Conservation (phyloP, 352 stramenopile genomes). For the Phytophthora multivora region DNA sequence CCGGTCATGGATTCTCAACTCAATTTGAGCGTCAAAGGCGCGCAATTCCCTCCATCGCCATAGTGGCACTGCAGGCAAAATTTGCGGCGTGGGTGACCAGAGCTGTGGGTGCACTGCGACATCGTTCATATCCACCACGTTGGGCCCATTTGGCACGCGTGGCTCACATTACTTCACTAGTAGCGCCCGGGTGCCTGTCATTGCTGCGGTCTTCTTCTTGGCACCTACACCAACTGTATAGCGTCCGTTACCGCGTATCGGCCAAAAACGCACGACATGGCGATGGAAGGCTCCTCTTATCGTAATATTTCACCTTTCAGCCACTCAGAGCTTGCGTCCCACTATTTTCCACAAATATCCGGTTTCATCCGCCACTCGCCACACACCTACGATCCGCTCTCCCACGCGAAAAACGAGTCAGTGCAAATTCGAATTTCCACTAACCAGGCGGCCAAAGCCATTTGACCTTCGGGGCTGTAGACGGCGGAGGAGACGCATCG, state of each 20-base stretch:
- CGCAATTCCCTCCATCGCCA: not conserved
- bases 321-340: not conserved
- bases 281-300: not conserved
- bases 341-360: constrained; percentile 3
- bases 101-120: not conserved
- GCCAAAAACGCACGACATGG: not conserved
- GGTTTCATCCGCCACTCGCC: not conserved
- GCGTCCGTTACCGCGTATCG: constrained; percentile 5
- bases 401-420: constrained; percentile 34
- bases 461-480: constrained; percentile 14
- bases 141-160: constrained; percentile 2
- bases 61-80: not conserved
- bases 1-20: not conserved
- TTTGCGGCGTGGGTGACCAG: not conserved
- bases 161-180: constrained; percentile 2
- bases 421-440: constrained; percentile 25
- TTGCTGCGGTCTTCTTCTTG: not conserved
- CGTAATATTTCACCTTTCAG: constrained; percentile 3
- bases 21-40: not conserved
- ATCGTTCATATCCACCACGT: not conserved
- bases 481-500: not conserved
- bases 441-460: constrained; percentile 15
- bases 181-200: not conserved
- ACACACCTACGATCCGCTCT: constrained; percentile 2
- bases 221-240: constrained; percentile 8